A percentile compares a stretch with the other conserved stretches of the same genome.
phyloP scores from a whole-genome alignment of 805 yeast genomes.

The Wickerhamiella sergipiensis region DNA sequence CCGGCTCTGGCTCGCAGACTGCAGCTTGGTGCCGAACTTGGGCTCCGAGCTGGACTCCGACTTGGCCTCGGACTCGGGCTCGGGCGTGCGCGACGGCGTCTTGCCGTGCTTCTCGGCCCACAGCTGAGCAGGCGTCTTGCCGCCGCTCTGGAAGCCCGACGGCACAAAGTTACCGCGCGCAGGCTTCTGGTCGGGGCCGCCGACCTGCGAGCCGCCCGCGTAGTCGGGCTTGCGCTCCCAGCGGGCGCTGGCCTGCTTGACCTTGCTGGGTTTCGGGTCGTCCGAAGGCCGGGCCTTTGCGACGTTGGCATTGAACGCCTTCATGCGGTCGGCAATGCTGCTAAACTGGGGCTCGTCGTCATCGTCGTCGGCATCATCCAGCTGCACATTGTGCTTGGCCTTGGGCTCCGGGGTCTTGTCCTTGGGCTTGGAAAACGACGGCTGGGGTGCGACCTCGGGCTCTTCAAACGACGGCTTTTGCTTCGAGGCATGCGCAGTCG shows the following conservation, averaged over 20 bases:
- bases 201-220: slow-evolving; percentile 18
- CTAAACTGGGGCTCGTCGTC: slow-evolving; percentile 16
- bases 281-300: slow-evolving; percentile 16
- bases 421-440: not conserved
- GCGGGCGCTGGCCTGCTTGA: slow-evolving; percentile 24
- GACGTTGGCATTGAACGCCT: slow-evolving; percentile 18
- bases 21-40: too few relatives aligned
- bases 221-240: slow-evolving; percentile 11
- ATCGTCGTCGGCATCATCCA: slow-evolving; percentile 6
- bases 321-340: slow-evolving; percentile 19
- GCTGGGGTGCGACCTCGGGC: not conserved
- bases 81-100: slow-evolving; percentile 6
- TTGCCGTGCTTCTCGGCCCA: slow-evolving; percentile 89
- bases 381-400: not conserved
- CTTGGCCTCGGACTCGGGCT: slow-evolving; percentile 18
- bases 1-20: too few relatives aligned
- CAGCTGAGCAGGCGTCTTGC: slow-evolving; percentile 85
- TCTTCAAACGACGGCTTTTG: not conserved
- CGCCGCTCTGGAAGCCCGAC: slow-evolving; percentile 37
- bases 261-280: slow-evolving; percentile 2
- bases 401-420: not conserved
- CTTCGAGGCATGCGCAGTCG: not conserved
- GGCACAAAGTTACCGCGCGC: slow-evolving; percentile 14
- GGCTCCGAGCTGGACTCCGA: too few relatives aligned
- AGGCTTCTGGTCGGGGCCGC: slow-evolving; percentile 3